Evolutionary conservation across 805 yeast genomes (phyloP).

Genomic region (Candida vartiovaarae): DNA sequence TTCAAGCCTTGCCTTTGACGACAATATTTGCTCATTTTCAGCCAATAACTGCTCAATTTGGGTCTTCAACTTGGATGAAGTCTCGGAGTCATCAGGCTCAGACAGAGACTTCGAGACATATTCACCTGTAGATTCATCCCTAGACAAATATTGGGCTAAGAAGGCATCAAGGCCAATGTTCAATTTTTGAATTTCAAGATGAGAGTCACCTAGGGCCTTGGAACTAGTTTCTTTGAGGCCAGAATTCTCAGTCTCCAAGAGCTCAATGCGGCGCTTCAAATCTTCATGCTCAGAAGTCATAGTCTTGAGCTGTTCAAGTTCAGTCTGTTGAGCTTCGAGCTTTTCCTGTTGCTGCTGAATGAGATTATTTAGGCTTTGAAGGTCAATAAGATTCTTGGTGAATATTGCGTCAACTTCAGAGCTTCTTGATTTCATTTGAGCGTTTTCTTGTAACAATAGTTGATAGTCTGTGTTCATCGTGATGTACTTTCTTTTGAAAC

Average conservation of each 20-base stretch:
- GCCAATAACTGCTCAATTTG: constrained; percentile 50
- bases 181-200: constrained; percentile 22
- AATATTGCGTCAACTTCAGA: constrained; percentile 45
- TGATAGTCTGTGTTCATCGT: constrained; percentile 38
- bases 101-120: constrained; percentile 5
- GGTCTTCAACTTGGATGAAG: constrained; percentile 33
- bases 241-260: constrained; percentile 36
- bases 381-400: constrained; percentile 43
- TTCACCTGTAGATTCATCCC: constrained; percentile 16
- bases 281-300: constrained; percentile 40
- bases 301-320: constrained; percentile 37
- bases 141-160: constrained; percentile 20
- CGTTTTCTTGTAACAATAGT: constrained; percentile 40
- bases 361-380: constrained; percentile 45
- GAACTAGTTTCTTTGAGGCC: constrained; percentile 32
- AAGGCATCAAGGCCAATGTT: constrained; percentile 24
- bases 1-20: constrained; percentile 26
- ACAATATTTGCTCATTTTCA: constrained; percentile 37
- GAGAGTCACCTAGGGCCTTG: constrained; percentile 23
- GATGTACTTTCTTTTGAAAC: constrained; percentile 36
- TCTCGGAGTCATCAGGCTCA: neutral
- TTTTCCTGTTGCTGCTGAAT: constrained; percentile 45
- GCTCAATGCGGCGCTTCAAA: constrained; percentile 39
- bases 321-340: constrained; percentile 33
- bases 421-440: constrained; percentile 32